Percentiles rank a stretch among this genome's conserved stretches.
Evolutionary conservation across 306 rosid species (phyloP).

Genomic region (Cucumis melo): DNA sequence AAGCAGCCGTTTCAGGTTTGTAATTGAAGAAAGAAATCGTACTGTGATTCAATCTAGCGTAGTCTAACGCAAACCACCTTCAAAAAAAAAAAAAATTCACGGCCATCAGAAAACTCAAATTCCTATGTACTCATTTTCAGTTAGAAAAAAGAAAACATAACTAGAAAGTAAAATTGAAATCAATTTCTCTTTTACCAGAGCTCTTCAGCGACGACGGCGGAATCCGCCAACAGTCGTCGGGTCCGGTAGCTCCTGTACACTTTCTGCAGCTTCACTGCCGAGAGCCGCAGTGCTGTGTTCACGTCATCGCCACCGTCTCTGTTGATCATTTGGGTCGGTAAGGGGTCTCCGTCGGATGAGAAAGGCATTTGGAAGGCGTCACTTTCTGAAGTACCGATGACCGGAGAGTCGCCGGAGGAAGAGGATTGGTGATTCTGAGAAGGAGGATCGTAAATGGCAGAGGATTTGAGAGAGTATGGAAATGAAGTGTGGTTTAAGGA

Average conservation of each 20-base stretch:
- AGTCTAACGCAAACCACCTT: constrained; percentile 86
- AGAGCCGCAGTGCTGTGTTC: not conserved
- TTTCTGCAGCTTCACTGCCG: constrained; percentile 69
- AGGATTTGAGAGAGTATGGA: constrained; percentile 16
- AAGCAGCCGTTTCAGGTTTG: constrained; percentile 43
- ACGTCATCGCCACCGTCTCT: not conserved
- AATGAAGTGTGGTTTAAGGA: constrained; percentile 15
- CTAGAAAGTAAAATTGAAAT: not conserved
- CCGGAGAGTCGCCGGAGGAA: not conserved
- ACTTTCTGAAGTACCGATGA: not conserved
- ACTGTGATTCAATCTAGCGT: constrained; percentile 46
- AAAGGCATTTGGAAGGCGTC: not conserved
- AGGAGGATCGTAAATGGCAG: not conserved
- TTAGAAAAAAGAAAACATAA: not conserved
- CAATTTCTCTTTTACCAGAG: constrained; percentile 41
- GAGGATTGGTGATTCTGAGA: constrained; percentile 1
- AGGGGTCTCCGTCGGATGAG: not conserved
- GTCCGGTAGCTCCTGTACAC: constrained; percentile 77
- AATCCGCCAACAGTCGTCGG: constrained; percentile 80
- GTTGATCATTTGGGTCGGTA: not conserved
- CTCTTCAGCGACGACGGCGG: constrained; percentile 93
- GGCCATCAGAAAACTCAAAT: not conserved
- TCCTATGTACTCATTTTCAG: not conserved
- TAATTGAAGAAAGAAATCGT: constrained; percentile 80
- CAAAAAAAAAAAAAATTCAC: constrained; percentile 1